A percentile compares a stretch with the other conserved stretches of the same genome.
Evolutionary conservation across 2,329 filamentous ascomycete species (phyloP).

Genomic region (Diaporthe destruens): DNA sequence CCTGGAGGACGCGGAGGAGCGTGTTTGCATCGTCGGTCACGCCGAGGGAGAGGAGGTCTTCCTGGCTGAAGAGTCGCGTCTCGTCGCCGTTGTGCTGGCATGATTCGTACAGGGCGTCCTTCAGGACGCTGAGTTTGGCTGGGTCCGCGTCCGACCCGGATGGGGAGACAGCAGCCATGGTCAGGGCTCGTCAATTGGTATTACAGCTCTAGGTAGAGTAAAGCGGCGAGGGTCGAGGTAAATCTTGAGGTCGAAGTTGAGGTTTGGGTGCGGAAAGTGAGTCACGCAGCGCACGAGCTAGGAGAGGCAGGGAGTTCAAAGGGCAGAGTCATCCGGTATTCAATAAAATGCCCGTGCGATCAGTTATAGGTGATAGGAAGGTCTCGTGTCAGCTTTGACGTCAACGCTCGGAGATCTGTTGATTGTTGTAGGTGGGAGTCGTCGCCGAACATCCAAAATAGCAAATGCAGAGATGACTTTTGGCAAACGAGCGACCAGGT

Average conservation of each 20-base stretch:
- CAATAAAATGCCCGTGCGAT: not conserved
- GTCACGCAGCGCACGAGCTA: slow-evolving; percentile 15
- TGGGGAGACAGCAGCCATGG: slow-evolving; percentile 36
- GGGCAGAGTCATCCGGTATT: not conserved
- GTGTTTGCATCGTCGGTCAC: slow-evolving; percentile 67
- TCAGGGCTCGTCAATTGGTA: not conserved
- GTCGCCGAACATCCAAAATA: not conserved
- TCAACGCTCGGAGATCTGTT: not conserved
- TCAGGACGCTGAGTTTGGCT: slow-evolving; percentile 63
- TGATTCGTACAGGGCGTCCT: slow-evolving; percentile 68
- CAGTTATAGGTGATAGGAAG: not conserved
- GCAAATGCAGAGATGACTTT: not conserved
- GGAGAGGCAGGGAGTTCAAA: not conserved
- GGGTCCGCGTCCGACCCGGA: slow-evolving; percentile 45
- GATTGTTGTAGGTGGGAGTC: not conserved
- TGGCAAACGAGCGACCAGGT: slow-evolving; percentile 5
- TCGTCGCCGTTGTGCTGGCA: slow-evolving; percentile 49
- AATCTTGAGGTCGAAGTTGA: not conserved
- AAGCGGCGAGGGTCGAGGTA: not conserved
- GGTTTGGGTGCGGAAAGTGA: slow-evolving; percentile 5
- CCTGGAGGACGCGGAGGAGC: slow-evolving; percentile 68
- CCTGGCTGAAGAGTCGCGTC: slow-evolving; percentile 38
- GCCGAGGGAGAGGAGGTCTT: slow-evolving; percentile 42
- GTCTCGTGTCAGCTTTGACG: not conserved
- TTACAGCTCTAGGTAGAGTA: not conserved